Base-by-base conservation (phyloP, 2,329 filamentous ascomycete species). In the Monosporascus sp. region DNA sequence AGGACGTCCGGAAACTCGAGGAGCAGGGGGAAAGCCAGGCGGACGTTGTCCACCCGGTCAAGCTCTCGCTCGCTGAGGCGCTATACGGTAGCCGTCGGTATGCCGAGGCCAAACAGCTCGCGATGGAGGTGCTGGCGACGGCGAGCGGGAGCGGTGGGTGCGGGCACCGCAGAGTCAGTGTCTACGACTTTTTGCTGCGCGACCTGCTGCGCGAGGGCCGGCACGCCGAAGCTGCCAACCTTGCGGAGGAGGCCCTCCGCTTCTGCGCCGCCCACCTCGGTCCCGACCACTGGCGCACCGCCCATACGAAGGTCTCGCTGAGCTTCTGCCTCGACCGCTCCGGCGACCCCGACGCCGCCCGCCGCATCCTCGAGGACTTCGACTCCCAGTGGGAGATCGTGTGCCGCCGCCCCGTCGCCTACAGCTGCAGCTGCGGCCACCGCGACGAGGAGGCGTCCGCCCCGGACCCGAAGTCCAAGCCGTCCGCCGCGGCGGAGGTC, bases 361-460 rank as follows among this genome's bases (percentile, higher is more conserved):
- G 45, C 2, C n/a, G 9, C 20, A 51, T 57, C 5, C 35, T 48
- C 4, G 31, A 15, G 4, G 55, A 56, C 14, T 59, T 61, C 38
- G 59, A 59, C 41, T 37, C 43, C 2, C 28, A 53, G 17, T 60
- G 56, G 58, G 49, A 58, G 14, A 54, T 56, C 43, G 54, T 57
- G 18, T 51, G 55, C 18, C 31, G 31, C 40, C 40, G 40, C 11
- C 40, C 40, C 5, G 1, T 5, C 18, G 18, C 20, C n/a, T 43
- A 43, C 14, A 20, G 17, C 22, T 43, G 40, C 9, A 18, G 40
- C 11, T 43, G 40, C 40, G 40, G 40, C 8, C 40, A 43, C 18
- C 40, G 40, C n/a, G 40, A 24, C 14, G 40, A 43, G 40, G 40
- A 31, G 31, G 31, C 11, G 31, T 4, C 31, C 31, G 31, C 31